Base-by-base conservation (phyloP, 2,329 filamentous ascomycete species). In the Calonectria hongkongensis region DNA sequence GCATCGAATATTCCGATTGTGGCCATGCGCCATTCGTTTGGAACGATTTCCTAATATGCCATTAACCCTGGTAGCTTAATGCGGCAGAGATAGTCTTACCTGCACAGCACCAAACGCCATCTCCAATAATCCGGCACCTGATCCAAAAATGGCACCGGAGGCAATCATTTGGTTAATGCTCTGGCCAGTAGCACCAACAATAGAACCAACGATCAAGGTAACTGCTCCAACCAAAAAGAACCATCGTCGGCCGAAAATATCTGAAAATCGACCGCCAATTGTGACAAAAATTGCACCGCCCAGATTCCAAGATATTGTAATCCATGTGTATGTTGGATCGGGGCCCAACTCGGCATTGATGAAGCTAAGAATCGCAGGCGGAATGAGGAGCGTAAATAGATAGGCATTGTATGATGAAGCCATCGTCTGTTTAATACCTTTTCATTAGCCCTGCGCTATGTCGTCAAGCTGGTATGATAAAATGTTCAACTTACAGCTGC, bases 131-230 rank as follows among this genome's bases (percentile, higher is more conserved):
- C 84, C 84, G 25, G 80, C 80, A 6, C 84, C 84, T n/a, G 82
- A 78, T 18, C 85, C 84, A 65, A 86, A 85, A 27, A 86, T 76
- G 12, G 81, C 83, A 16, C 84, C 83, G 21, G 81, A 81, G 5
- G 79, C 83, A 66, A 86, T 85, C 84, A 86, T 86, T 66, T 83
- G 81, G 33, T 81, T 79, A 72, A 86, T 85, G 66, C 66, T 81
- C 58, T 81, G 75, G 7, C 83, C 84, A 1, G 83, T 86, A 0
- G 84, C 84, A 4, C 84, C 83, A 16, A 86, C 81, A 33, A 86
- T 81, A 27, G 80, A 81, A 10, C 84, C 84, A 33, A 83, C 73
- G 33, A 85, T 80, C 28, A 81, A 79, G 13, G 83, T 78, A 16
- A 79, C 45, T 16, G 83, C 81, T 7, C 84, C 85, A 0, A 79